phyloP scores from a whole-genome alignment of 345 rosid species.

The sweet orange (Citrus sinensis) region DVS_A1.0 CM039161.1:3193501-3194000 shows the following conservation, averaged over 20 bases:
- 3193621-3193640: neutral
- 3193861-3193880: neutral
- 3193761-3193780: constrained; percentile 1
- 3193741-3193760: constrained; percentile 45
- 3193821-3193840: neutral
- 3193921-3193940: constrained; percentile 85
- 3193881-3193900: constrained; percentile 79
- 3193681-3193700: constrained; percentile 81
- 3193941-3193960: constrained; percentile 82
- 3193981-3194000: constrained; percentile 80
- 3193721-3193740: constrained; percentile 71
- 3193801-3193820: neutral
- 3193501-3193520: neutral
- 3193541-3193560: neutral
- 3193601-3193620: neutral
- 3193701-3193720: constrained; percentile 79
- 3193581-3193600: neutral
- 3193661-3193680: constrained; percentile 80
- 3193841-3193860: neutral
- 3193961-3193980: constrained; percentile 89
- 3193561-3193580: neutral
- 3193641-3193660: constrained; percentile 82
- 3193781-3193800: neutral
- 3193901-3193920: constrained; percentile 95
- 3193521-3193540: neutral